phyloP scores from a whole-genome alignment of 2,329 filamentous ascomycete genomes.

The Colletotrichum coccodes region DNA sequence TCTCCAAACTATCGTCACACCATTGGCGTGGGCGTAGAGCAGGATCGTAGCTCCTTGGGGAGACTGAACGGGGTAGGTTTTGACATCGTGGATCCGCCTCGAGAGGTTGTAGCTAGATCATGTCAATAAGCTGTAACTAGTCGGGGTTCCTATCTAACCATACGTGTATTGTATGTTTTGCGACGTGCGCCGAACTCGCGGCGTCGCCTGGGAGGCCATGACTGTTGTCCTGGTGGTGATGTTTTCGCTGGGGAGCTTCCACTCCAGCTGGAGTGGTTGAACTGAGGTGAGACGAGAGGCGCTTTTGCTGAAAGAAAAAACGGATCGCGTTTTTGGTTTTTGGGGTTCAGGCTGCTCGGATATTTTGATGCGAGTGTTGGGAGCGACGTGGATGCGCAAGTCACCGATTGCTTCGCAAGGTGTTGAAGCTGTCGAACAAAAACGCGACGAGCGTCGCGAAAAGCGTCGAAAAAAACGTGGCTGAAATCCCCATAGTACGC shows the following conservation, averaged over 20 bases:
- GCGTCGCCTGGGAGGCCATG: conserved; percentile 40
- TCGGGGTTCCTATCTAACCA: conserved; percentile 24
- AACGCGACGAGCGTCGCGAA: conserved; percentile 34
- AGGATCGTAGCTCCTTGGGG: conserved; percentile 72
- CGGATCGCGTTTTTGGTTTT: too few species aligned
- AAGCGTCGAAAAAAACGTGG: conserved; percentile 17
- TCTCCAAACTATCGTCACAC: conserved; percentile 70
- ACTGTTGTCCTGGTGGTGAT: background rate
- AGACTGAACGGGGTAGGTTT: conserved; percentile 69
- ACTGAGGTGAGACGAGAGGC: background rate
- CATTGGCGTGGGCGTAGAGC: conserved; percentile 72
- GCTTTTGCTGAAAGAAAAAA: background rate
- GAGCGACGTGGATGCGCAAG: background rate
- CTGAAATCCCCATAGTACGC: background rate
- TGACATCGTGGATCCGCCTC: conserved; percentile 67
- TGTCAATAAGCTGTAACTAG: background rate
- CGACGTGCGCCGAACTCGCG: conserved; percentile 57
- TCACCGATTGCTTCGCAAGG: background rate
- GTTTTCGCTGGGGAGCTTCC: background rate
- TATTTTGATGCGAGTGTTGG: background rate
- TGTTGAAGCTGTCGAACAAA: conserved; percentile 17
- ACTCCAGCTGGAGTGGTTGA: background rate
- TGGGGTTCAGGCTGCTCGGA: too few species aligned
- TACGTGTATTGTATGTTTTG: conserved; percentile 62
- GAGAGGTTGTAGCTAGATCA: conserved; percentile 66